phyloP scores from a whole-genome alignment of 805 yeast species.

The Kodamaea nitidulidarum region DNA sequence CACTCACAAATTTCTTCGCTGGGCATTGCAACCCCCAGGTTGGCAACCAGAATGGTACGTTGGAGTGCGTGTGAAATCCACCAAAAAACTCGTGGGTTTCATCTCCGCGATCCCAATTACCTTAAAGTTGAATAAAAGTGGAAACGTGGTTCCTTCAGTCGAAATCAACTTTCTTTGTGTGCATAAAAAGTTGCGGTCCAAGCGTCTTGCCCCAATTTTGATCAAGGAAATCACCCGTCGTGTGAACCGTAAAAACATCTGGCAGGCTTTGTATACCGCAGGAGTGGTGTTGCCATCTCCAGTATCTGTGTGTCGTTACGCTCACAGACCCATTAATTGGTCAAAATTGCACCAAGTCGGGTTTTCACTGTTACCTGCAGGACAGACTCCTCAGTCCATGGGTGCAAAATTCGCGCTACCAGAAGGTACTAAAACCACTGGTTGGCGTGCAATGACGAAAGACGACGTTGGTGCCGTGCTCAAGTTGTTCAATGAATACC shows the following conservation, averaged over 20 bases:
- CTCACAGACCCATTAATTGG: constrained; percentile 95
- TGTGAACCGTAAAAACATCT: constrained; percentile 75
- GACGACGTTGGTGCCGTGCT: constrained; percentile 64
- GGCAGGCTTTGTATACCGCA: constrained; percentile 96
- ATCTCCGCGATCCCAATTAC: constrained; percentile 85
- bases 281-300: constrained; percentile 94
- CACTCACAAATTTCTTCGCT: constrained; percentile 72
- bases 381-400: constrained; percentile 64
- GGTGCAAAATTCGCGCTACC: constrained; percentile 59
- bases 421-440: constrained; percentile 42
- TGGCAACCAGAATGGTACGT: constrained; percentile 86
- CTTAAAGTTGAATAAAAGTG: constrained; percentile 53
- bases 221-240: constrained; percentile 93
- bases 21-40: constrained; percentile 96
- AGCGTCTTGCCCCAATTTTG: constrained; percentile 89
- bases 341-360: constrained; percentile 84
- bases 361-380: constrained; percentile 73
- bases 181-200: constrained; percentile 89
- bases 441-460: constrained; percentile 54
- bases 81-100: constrained; percentile 81
- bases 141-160: constrained; percentile 52
- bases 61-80: constrained; percentile 81
- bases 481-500: constrained; percentile 57
- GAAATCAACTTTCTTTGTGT: constrained; percentile 93
- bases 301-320: constrained; percentile 79